Percentiles rank a stretch among this genome's conserved stretches.
Conservation (phyloP, 768 basidiomycete genomes). For the Collybia mongolica region DNA sequence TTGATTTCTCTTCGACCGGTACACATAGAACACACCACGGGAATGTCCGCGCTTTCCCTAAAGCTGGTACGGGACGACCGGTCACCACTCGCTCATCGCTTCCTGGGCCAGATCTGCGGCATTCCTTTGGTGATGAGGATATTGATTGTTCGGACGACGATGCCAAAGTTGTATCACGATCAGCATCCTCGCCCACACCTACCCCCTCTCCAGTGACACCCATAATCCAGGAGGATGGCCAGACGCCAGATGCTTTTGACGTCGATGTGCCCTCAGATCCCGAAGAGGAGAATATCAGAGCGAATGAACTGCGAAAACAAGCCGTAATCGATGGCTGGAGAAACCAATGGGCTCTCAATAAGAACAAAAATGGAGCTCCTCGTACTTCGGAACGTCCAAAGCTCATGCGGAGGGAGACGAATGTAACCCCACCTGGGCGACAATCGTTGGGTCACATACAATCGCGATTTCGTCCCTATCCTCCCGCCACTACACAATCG, state of each 20-base stretch:
- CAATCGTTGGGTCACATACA: conserved; percentile 22
- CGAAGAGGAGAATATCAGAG: conserved; percentile 21
- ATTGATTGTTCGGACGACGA: conserved; percentile 39
- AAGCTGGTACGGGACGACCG: not conserved
- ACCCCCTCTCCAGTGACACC: conserved; percentile 40
- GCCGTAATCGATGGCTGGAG: conserved; percentile 56
- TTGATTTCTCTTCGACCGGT: conserved; percentile 10
- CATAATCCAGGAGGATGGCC: conserved; percentile 9
- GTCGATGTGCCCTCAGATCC: conserved; percentile 25
- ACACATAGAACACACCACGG: conserved; percentile 1
- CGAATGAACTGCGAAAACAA: conserved; percentile 29
- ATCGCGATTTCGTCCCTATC: conserved; percentile 17
- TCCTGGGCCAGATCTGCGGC: conserved; percentile 42
- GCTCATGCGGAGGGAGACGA: conserved; percentile 42
- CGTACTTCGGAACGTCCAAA: conserved; percentile 14
- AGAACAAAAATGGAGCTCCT: conserved; percentile 34
- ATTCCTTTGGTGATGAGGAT: conserved; percentile 45
- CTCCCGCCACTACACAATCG: conserved; percentile 13
- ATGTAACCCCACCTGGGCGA: conserved; percentile 41
- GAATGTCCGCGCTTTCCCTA: not conserved
- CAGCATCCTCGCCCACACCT: conserved; percentile 25
- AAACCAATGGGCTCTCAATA: conserved; percentile 45
- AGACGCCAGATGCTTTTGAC: conserved; percentile 13
- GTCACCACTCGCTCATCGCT: conserved; percentile 7
- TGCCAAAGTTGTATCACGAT: conserved; percentile 12